Evolutionary conservation across 2,329 filamentous ascomycete species (phyloP), one percentile per base, ranked within the genome.

Genomic region (Emydomyces testavorans): DNA sequence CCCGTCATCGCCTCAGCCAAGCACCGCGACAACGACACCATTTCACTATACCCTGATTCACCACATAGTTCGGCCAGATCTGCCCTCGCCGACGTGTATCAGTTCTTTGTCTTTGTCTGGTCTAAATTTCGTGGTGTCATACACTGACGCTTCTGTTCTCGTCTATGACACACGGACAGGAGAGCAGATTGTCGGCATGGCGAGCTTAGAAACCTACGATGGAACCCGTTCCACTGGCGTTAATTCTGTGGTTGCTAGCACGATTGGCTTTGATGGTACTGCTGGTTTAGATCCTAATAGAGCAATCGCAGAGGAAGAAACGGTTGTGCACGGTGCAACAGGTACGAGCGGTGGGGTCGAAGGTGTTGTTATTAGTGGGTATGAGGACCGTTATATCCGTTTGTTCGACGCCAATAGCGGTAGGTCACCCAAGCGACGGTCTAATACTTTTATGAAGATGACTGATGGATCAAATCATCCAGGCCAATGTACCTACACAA

Each of bases 401-500:
- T 94, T 98, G 74, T 98, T 94, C 65, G 92, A 98, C 72, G 92
- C 92, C 53, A 96, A 98, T 63, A 94, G 87, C 69, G 92, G 92
- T 96, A 83, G 68, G 85, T 78, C 29, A 34, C 24, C 16, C 16
- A 29, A 16, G 10, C 15, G 18, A 2, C 24, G 11, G 24, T 23
- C 35, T 53, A 34, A 38, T 21, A 5, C 21, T 28, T 34, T 16
- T 37, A 39, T 39, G 54, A 47, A 49, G 52, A 8, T 26, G 41
- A 16, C 10, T 46, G 10, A 49, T 32, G 10, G 16, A 5, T 36
- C 11, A 7, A 35, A 10, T 37, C 21, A 3, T 32, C 18, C 55
- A 96, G 92, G 92, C 49, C 92, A 98, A 87, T 95, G 89, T 70
- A 96, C 92, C 54, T 98, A 98, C 68, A 93, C 85, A 60, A 98